Base-by-base conservation (phyloP, 1,284 basidiomycete genomes). In the Polyporus tsugae region DNA sequence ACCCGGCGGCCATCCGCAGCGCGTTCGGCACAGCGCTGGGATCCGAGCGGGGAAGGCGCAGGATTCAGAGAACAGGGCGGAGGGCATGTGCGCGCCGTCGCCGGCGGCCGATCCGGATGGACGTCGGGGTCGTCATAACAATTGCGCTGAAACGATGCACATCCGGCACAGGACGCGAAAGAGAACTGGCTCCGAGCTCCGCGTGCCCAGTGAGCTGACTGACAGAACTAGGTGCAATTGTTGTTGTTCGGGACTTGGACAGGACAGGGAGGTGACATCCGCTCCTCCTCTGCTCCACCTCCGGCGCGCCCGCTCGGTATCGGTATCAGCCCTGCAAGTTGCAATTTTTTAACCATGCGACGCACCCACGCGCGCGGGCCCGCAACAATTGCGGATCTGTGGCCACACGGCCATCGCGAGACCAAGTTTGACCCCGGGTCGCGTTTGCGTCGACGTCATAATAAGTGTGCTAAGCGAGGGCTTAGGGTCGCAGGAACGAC, bases 41-140 rank as follows among this genome's bases (percentile, higher is more conserved):
- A 19, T 4, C 46, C 2, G 29, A 29, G 1, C 29, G 29, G 29
- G 29, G 46, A 19, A 19, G 19, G 46, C 11, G 17, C n/a, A 9
- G 25, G 22, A n/a, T n/a, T n/a, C n/a, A n/a, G n/a, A 53, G 7
- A 53, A 2, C 25, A 53, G 52, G 55, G 35, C 9, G 29, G 19
- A n/a, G 35, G 57, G 22, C 64, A 65, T 65, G 64, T 60, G 64
- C 49, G 41, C 42, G 41, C n/a, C n/a, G n/a, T n/a, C 22, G 22
- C 22, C 22, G 22, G 22, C 46, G 46, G 22, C 25, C 11, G 19
- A 49, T 49, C 19, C n/a, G 39, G 39, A 25, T 25, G 33, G 52
- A 35, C 15, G n/a, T n/a, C n/a, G 13, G 52, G 52, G 67, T 68
- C 67, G 67, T 65, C 67, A 68, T 68, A 65, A 65, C 64, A 65